Evolutionary conservation across 2,329 filamentous ascomycete genomes (phyloP).

Genomic region (Clonostachys rhizophaga): DNA sequence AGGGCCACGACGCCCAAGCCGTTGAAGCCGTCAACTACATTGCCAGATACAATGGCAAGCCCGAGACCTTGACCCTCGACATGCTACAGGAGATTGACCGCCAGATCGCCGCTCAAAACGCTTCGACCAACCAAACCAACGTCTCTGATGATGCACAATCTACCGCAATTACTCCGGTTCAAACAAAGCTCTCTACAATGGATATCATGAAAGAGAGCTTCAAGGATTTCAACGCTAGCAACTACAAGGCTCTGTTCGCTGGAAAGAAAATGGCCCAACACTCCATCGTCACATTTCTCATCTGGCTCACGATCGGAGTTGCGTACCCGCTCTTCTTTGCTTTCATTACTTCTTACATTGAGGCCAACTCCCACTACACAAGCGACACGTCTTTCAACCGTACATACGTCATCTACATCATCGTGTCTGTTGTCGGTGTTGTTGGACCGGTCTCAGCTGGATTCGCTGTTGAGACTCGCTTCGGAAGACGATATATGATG

Average conservation of each 20-base stretch:
- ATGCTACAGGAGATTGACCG: constrained; percentile 18
- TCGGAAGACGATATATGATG: constrained; percentile 38
- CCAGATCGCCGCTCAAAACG: background rate
- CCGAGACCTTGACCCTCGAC: constrained; percentile 20
- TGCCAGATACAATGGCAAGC: constrained; percentile 25
- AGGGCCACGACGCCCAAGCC: constrained; percentile 37
- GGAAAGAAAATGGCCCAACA: constrained; percentile 22
- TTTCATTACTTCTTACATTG: constrained; percentile 39
- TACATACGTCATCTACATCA: constrained; percentile 26
- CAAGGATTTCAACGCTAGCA: constrained; percentile 13
- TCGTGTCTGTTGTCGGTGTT: constrained; percentile 28
- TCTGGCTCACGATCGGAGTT: constrained; percentile 39
- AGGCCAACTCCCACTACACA: constrained; percentile 24
- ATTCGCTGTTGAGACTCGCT: constrained; percentile 29
- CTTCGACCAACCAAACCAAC: background rate
- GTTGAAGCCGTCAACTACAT: constrained; percentile 39
- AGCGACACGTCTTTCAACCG: constrained; percentile 14
- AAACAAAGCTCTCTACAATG: constrained; percentile 4
- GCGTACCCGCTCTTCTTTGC: constrained; percentile 40
- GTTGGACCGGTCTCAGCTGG: constrained; percentile 32
- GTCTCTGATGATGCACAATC: background rate
- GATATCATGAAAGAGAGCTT: constrained; percentile 15
- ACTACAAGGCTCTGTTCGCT: constrained; percentile 23
- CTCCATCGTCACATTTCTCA: constrained; percentile 27
- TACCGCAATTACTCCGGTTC: background rate